These are phyloP conservation scores for Allium sativum DNA, from an alignment of 106 monocot species.

Conservation along the genomic window DNA sequence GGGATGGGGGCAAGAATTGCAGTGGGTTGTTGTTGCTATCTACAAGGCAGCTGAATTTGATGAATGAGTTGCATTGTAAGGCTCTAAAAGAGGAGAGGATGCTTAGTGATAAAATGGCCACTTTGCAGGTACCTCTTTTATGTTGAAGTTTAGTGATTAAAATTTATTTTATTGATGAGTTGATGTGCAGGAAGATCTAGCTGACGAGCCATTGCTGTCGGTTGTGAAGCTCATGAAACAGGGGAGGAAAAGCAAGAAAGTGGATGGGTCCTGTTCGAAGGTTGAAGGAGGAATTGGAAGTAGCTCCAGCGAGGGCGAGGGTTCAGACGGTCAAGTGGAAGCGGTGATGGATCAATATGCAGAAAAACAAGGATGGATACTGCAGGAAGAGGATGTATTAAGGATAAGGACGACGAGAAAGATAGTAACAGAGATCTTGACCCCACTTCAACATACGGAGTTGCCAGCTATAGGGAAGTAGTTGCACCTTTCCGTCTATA, in stretches of 20 bases:
- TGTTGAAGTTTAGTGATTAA: neutral
- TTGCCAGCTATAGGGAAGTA: constrained; percentile 30
- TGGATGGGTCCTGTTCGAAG: neutral
- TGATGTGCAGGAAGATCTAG: constrained; percentile 29
- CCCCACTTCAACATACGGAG: constrained; percentile 37
- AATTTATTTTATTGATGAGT: neutral
- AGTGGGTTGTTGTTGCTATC: constrained; percentile 10
- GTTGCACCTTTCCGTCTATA: constrained; percentile 32
- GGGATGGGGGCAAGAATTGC: neutral
- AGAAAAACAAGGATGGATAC: constrained; percentile 9
- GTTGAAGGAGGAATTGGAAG: neutral
- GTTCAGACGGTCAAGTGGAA: constrained; percentile 3
- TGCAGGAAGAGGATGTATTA: constrained; percentile 39
- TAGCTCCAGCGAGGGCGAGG: neutral
- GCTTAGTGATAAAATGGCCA: constrained; percentile 15
- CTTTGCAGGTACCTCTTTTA: neutral
- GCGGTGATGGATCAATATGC: constrained; percentile 14
- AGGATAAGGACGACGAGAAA: constrained; percentile 22
- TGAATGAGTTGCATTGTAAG: constrained; percentile 27
- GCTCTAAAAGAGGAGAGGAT: constrained; percentile 24
- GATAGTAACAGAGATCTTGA: constrained; percentile 30
- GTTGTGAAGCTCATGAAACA: constrained; percentile 4
- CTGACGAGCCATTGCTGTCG: constrained; percentile 32
- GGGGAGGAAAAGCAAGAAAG: neutral
- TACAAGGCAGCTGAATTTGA: constrained; percentile 9